phyloP scores from a whole-genome alignment of 129 eudicot species.

The Flaveria ramosissima region DNA sequence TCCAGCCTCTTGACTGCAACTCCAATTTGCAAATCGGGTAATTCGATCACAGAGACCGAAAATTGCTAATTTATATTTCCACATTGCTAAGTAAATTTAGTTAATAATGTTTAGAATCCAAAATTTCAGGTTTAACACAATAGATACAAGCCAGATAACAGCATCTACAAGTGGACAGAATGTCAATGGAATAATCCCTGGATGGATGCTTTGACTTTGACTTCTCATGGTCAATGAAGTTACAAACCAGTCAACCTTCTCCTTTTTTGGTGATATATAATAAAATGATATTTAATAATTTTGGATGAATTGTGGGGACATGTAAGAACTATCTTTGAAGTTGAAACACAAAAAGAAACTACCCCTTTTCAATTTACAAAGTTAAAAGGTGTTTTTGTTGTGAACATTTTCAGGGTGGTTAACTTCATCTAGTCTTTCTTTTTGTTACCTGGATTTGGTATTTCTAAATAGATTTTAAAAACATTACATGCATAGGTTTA shows the following conservation, averaged over 20 bases:
- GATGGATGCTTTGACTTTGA: conserved; percentile 75
- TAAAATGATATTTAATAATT: conserved; percentile 34
- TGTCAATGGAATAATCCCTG: conserved; percentile 76
- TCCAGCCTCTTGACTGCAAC: conserved; percentile 82
- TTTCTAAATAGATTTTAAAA: no score
- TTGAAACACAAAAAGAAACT: conserved; percentile 32
- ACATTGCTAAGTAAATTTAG: no score
- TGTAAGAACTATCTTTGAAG: conserved; percentile 37
- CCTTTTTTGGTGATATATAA: conserved; percentile 37
- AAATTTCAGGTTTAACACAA: conserved; percentile 57
- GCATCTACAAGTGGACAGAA: conserved; percentile 61
- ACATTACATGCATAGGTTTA: no score
- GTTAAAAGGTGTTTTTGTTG: conserved; percentile 33
- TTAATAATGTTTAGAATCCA: neutral
- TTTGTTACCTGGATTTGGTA: neutral
- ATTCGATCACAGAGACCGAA: neutral
- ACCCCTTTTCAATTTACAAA: conserved; percentile 31
- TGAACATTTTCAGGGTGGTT: conserved; percentile 18
- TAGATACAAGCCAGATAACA: conserved; percentile 60
- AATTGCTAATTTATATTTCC: neutral
- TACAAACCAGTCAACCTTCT: conserved; percentile 30
- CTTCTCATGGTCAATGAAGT: conserved; percentile 33
- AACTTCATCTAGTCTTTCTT: conserved; percentile 1
- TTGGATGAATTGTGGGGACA: conserved; percentile 34
- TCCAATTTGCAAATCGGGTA: conserved; percentile 88